phyloP scores from a whole-genome alignment of 2,329 filamentous ascomycete genomes.

The Diplodia mutila region DNA sequence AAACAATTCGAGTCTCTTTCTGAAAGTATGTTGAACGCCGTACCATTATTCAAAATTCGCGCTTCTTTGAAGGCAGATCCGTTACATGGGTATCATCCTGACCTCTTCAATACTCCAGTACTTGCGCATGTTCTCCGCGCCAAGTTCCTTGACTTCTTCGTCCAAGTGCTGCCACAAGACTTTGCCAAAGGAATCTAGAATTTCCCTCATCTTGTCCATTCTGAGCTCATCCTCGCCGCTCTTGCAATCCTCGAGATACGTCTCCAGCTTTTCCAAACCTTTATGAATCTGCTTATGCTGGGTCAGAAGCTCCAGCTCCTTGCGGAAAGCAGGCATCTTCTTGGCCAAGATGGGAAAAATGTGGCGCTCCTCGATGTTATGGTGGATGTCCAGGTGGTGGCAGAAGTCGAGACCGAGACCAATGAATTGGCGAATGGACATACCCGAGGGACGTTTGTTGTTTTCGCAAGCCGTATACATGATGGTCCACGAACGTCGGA shows the following conservation, averaged over 20 bases:
- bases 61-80: not conserved
- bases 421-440: conserved; percentile 72
- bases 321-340: conserved; percentile 77
- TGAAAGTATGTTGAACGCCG: not conserved
- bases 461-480: conserved; percentile 68
- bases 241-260: conserved; percentile 66
- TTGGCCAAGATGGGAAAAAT: conserved; percentile 78
- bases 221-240: conserved; percentile 64
- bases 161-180: conserved; percentile 84
- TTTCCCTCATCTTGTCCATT: conserved; percentile 63
- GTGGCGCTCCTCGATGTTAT: conserved; percentile 79
- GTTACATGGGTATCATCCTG: conserved; percentile 66
- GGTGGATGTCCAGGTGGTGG: conserved; percentile 73
- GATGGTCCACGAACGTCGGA: conserved; percentile 73
- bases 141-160: conserved; percentile 77
- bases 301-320: conserved; percentile 66
- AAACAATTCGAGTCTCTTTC: not conserved
- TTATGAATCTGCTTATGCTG: conserved; percentile 81
- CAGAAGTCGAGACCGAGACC: conserved; percentile 70
- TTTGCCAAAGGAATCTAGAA: conserved; percentile 77
- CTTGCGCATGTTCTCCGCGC: conserved; percentile 84
- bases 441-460: conserved; percentile 62
- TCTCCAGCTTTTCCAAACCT: conserved; percentile 69
- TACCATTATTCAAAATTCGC: not conserved
- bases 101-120: conserved; percentile 83